Evolutionary conservation across 2,329 filamentous ascomycete species (phyloP).

Genomic region (Talaromyces sp.): DNA sequence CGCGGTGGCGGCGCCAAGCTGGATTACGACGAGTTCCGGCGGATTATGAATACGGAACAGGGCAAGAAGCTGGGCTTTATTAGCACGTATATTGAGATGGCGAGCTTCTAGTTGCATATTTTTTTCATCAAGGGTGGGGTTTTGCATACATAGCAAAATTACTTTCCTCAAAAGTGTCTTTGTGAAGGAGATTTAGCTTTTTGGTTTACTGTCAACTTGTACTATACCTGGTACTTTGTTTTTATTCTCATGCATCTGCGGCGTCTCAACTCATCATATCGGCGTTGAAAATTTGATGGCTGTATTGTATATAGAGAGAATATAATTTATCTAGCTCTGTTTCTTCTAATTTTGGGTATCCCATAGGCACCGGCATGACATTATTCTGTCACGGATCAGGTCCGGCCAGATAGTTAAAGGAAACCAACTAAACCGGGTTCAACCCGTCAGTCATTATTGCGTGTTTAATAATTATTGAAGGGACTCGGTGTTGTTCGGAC

Average conservation of each 20-base stretch:
- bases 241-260: neutral
- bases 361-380: no score
- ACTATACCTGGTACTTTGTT: neutral
- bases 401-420: no score
- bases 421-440: no score
- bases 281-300: neutral
- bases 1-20: slow-evolving; percentile 70
- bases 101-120: slow-evolving; percentile 44
- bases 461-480: no score
- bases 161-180: no score
- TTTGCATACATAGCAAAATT: no score
- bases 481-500: no score
- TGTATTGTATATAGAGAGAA: neutral
- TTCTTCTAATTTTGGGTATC: neutral
- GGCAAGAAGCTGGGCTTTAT: slow-evolving; percentile 71
- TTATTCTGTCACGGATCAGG: no score
- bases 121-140: no score
- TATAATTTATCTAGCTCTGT: neutral
- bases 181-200: no score
- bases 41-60: slow-evolving; percentile 64
- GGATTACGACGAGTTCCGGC: slow-evolving; percentile 73
- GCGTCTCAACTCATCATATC: neutral
- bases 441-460: no score
- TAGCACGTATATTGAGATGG: slow-evolving; percentile 83
- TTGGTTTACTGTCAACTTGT: no score